Evolutionary conservation across 2,329 filamentous ascomycete species (phyloP).

Genomic region (Scedosporium apiospermum): DNA sequence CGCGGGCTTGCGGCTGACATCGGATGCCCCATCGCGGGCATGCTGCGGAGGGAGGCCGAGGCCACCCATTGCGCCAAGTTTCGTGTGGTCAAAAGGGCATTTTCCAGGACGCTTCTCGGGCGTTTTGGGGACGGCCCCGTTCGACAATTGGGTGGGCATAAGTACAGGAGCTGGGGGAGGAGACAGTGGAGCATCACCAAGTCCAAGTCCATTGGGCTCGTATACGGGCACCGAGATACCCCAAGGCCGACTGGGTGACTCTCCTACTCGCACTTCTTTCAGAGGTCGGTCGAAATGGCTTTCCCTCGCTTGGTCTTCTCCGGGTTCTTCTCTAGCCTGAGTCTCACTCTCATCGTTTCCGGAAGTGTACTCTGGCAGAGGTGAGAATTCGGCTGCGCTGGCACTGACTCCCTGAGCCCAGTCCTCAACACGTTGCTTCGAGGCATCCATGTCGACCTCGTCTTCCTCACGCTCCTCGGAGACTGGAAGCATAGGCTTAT

Average conservation of each 20-base stretch:
- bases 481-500: constrained; percentile 74
- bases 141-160: constrained; percentile 26
- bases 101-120: constrained; percentile 27
- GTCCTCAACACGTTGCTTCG: constrained; percentile 66
- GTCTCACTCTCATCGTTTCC: constrained; percentile 26
- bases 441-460: constrained; percentile 36
- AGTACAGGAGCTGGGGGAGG: constrained; percentile 49
- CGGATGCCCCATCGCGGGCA: neutral
- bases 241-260: constrained; percentile 89
- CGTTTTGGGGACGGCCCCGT: constrained; percentile 11
- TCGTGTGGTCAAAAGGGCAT: constrained; percentile 50
- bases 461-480: constrained; percentile 30
- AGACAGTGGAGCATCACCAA: constrained; percentile 36
- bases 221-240: constrained; percentile 71
- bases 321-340: constrained; percentile 20
- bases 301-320: constrained; percentile 49
- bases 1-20: neutral
- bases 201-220: constrained; percentile 22
- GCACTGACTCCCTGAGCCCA: constrained; percentile 75
- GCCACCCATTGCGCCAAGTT: constrained; percentile 27
- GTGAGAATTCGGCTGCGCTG: constrained; percentile 26
- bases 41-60: neutral
- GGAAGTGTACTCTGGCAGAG: constrained; percentile 14
- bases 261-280: constrained; percentile 84
- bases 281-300: constrained; percentile 75